Percentiles rank a stretch among this genome's conserved stretches.
phyloP scores from a whole-genome alignment of 2,329 filamentous ascomycete species.

The Parastagonospora avenae region DNA sequence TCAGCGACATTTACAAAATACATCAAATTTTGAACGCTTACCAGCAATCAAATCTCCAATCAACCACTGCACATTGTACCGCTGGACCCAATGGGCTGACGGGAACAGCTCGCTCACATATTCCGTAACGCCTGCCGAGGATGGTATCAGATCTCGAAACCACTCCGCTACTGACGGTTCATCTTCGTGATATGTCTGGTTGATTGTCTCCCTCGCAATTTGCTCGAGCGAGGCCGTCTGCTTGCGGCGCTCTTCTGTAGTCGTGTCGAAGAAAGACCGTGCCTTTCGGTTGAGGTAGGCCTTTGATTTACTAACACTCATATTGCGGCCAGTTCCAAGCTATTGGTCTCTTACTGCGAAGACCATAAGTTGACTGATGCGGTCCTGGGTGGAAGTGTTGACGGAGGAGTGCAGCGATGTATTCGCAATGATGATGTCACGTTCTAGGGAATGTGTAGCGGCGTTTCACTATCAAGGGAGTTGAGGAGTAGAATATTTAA shows the following conservation, averaged over 20 bases:
- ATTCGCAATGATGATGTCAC: not conserved
- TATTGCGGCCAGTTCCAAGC: conserved; percentile 4
- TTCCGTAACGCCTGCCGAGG: conserved; percentile 22
- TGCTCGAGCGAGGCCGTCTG: conserved; percentile 18
- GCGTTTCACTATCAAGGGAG: not conserved
- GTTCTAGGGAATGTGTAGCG: not conserved
- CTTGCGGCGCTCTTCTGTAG: conserved; percentile 16
- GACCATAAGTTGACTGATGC: not conserved
- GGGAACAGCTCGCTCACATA: conserved; percentile 37
- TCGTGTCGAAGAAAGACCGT: conserved; percentile 20
- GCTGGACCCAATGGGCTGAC: conserved; percentile 29
- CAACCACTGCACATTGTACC: conserved; percentile 41
- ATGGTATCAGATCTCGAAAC: conserved; percentile 29
- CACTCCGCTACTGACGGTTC: conserved; percentile 37
- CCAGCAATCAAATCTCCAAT: conserved; percentile 38
- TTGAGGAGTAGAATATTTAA: not conserved
- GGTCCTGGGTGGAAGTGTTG: not conserved
- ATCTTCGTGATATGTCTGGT: conserved; percentile 31
- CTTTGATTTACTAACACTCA: conserved; percentile 10
- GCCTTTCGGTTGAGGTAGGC: conserved; percentile 3
- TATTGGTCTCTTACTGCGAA: not conserved
- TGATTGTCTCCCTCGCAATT: conserved; percentile 26
- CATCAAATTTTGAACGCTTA: conserved; percentile 5
- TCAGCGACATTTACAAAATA: not conserved
- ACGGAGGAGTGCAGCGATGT: no score